Base-by-base conservation (phyloP, 306 rosid genomes). In the Erythrophleum fordii region DNA sequence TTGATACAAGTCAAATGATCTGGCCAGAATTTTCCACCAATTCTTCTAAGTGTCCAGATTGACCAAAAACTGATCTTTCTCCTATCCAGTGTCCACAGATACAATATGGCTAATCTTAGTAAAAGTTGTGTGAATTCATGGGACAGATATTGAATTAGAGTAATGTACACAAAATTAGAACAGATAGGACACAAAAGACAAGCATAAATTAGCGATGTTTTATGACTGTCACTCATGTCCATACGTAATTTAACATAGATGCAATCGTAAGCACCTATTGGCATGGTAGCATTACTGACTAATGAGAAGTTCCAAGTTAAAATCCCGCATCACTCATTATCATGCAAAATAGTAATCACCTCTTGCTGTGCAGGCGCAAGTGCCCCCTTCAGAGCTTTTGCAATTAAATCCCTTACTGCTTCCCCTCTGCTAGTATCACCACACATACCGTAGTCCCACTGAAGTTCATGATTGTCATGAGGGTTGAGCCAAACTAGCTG, bases 401-500 rank as follows among this genome's bases (percentile, higher is more conserved):
- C 85, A 81, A 96, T 92, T 76, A 92, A 88, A 82, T 92, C 97
- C 88, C 97, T 86, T 26, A 93, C 98, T 44, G 95, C 99, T 53
- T 94, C 97, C 62, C 97, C 99, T 88, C 97, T 92, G 82, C 97
- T 96, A 48, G 94, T 93, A 82, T 96, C 98, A 80, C 91, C 91
- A 51, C 99, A 96, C 97, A 96, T 96, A 41, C 92, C 93, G 49
- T 90, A 87, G 86, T 96, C 99, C 99, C 99, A 96, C 83, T 86
- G 82, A 79, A 96, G 97, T 82, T 96, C 98, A 72, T 87, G 98
- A 80, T 84, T 83, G 77, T 93, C 98, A 28, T 89, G 90, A 45
- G 92, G 91, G 85, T 92, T 96, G 87, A 96, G 92, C 99, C 99
- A 96, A 76, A 93, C 97, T n/a, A 96, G 91, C 99, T 96, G 97